Evolutionary conservation across 148 eudicot species (phyloP), one percentile per base, ranked within the genome.

Genomic region (Vaccinium vitisidaea): DNA sequence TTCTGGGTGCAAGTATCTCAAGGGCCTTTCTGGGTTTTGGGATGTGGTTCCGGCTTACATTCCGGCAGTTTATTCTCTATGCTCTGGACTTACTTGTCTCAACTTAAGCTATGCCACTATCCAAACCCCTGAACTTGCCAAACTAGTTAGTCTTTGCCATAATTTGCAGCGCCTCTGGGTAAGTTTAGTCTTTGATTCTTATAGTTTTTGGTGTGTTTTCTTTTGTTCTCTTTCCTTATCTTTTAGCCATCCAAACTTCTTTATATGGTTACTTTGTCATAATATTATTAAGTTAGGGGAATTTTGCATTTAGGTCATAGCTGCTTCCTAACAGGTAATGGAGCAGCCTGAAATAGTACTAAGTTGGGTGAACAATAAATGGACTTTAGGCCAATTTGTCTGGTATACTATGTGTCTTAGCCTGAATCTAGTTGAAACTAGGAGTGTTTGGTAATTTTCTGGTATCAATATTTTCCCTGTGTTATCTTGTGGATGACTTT

Each of bases 151-250:
- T 67, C 90, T 86, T 83, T 97, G 99, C 84, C 93, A 82, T 23
- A 95, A 87, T 80, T 86, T 97, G 84, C 94, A 92, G 88, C 93
- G 96, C 23, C 90, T 97, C 48, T 94, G 94, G 98, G 99, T 97
- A 94, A 49, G 92, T 86, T 36, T 79, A 36, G 27, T 56, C 32
- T 25, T 77, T 30, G 14, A 27, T 81, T n/a, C n/a, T 46, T 14
- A 65, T 71, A 21, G 23, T 25, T 63, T 27, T 50, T 53, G 46
- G 4, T 69, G 10, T 53, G 18, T 23, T 19, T 80, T 11, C 1
- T 1, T 13, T 8, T 6, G 18, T 25, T 9, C 4, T 55, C 12
- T 8, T 43, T 39, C 25, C 53, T n/a, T 27, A 30, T 8, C 30
- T 65, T 65, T 65, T 23, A 3, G 70, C 25, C 15, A 13, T 36